phyloP scores from a whole-genome alignment of 1,139 yeast genomes.

The Hanseniaspora gamundiae region DNA sequence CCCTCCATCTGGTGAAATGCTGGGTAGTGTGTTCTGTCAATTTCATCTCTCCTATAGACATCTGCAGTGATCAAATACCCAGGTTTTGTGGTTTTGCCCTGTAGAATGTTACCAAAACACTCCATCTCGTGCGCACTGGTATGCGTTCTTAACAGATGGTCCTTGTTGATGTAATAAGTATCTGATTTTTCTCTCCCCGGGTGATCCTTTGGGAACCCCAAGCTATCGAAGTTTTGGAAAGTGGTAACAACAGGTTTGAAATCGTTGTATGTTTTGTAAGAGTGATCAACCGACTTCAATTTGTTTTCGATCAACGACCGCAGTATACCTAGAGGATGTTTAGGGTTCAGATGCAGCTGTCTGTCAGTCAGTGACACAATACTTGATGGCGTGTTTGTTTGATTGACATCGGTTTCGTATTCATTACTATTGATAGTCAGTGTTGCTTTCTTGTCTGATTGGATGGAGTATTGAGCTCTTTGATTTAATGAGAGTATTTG shows the following conservation, averaged over 20 bases:
- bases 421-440: conserved; percentile 34
- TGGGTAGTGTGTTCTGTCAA: conserved; percentile 92
- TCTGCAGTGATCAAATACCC: conserved; percentile 93
- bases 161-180: conserved; percentile 75
- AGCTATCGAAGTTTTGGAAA: conserved; percentile 75
- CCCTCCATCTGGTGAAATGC: conserved; percentile 98
- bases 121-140: conserved; percentile 94
- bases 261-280: conserved; percentile 51
- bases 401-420: conserved; percentile 48
- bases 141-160: conserved; percentile 71
- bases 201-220: conserved; percentile 85
- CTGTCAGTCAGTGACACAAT: conserved; percentile 61
- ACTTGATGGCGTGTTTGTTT: conserved; percentile 78
- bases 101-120: conserved; percentile 37
- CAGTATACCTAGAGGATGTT: conserved; percentile 85
- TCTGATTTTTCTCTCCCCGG: conserved; percentile 91
- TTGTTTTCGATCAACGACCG: conserved; percentile 60
- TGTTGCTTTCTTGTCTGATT: neutral
- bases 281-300: conserved; percentile 57
- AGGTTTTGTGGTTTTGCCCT: conserved; percentile 46
- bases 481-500: too few species aligned
- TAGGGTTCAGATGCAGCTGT: conserved; percentile 55
- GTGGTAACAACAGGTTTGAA: conserved; percentile 77
- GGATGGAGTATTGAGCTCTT: too few species aligned
- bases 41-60: conserved; percentile 90